Evolutionary conservation across 1,284 basidiomycete genomes (phyloP).

Genomic region (Sporisorium iseilematis-ciliati): DNA sequence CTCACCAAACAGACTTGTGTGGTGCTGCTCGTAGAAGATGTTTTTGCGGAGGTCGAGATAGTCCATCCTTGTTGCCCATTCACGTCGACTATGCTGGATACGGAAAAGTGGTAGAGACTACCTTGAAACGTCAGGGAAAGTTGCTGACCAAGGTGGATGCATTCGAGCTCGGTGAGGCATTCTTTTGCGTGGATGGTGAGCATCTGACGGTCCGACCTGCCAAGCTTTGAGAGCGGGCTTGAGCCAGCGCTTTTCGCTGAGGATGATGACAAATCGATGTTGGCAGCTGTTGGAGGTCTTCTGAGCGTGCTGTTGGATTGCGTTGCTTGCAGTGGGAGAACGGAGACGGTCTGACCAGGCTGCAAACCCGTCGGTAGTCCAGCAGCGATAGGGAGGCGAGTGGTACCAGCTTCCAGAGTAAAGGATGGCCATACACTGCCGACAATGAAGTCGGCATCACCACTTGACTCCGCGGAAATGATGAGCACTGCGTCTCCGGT

Average conservation of each 20-base stretch:
- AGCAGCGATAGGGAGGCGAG: conserved; percentile 29
- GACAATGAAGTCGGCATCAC: background rate
- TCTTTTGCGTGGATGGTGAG: conserved; percentile 71
- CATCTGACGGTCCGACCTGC: conserved; percentile 70
- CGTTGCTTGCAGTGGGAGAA: conserved; percentile 19
- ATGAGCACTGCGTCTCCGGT: conserved; percentile 41
- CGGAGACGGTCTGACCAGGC: conserved; percentile 17
- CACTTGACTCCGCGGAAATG: background rate
- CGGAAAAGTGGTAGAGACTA: background rate
- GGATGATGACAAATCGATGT: conserved; percentile 46
- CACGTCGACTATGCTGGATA: conserved; percentile 75
- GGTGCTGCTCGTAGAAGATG: background rate
- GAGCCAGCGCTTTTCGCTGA: conserved; percentile 11
- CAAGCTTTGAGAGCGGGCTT: conserved; percentile 33
- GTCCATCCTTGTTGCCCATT: conserved; percentile 77
- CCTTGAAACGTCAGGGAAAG: conserved; percentile 34
- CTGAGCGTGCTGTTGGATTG: conserved; percentile 16
- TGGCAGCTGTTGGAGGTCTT: conserved; percentile 34
- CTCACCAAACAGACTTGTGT: conserved; percentile 53
- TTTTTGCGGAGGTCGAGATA: conserved; percentile 63
- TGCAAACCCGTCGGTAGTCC: conserved; percentile 13
- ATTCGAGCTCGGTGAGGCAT: conserved; percentile 65
- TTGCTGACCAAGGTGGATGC: conserved; percentile 12
- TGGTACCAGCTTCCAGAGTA: conserved; percentile 27
- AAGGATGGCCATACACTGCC: conserved; percentile 49